Evolutionary conservation across 169 alveolate species (phyloP).

Genomic region (Toxoplasma gondii): DNA sequence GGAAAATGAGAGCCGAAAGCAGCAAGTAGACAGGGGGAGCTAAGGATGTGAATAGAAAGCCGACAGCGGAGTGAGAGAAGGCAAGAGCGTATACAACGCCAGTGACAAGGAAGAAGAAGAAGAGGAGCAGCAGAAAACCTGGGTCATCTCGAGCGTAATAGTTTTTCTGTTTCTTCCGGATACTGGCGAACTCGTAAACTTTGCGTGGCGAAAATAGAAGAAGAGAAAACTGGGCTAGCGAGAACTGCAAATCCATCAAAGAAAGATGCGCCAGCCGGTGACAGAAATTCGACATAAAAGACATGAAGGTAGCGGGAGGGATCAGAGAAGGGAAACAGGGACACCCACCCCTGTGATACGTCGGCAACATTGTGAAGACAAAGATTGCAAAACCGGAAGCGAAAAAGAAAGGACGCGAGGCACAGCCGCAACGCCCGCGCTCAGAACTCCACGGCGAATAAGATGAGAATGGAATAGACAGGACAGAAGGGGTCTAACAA

Average conservation of each 20-base stretch:
- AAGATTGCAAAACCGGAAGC: not conserved
- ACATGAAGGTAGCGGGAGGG: not conserved
- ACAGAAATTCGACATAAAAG: not conserved
- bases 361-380: not conserved
- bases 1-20: not conserved
- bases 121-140: slow-evolving; percentile 46
- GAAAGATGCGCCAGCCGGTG: slow-evolving; percentile 2
- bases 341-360: not conserved
- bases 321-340: not conserved
- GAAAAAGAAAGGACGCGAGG: not conserved
- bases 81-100: slow-evolving; percentile 60
- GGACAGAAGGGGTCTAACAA: no score
- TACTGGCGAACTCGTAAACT: not conserved
- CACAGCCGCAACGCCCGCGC: not conserved
- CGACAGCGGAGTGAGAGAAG: not conserved
- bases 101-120: slow-evolving; percentile 17
- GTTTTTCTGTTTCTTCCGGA: slow-evolving; percentile 45
- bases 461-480: no score
- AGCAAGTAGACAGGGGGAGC: slow-evolving; percentile 25
- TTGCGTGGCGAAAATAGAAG: slow-evolving; percentile 31
- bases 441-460: no score
- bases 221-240: not conserved
- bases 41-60: not conserved
- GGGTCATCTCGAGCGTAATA: slow-evolving; percentile 71
- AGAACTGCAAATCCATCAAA: slow-evolving; percentile 21